A percentile compares a stretch with the other conserved stretches of the same genome.
These are phyloP conservation scores for Xylariaceae sp. DNA, from an alignment of 2,329 filamentous ascomycete genomes.

Conservation along the genomic window DNA sequence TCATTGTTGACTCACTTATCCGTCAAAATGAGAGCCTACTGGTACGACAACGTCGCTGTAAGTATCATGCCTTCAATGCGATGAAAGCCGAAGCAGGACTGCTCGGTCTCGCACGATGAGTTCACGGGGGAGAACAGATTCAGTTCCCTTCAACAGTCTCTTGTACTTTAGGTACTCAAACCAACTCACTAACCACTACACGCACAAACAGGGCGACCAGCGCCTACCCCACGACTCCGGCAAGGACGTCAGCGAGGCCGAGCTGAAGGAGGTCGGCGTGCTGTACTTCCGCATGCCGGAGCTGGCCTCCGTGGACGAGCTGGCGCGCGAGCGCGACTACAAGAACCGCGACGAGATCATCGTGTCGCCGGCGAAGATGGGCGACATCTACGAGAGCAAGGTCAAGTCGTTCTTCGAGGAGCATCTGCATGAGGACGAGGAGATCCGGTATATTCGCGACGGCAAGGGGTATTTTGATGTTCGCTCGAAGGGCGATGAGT, in stretches of 20 bases:
- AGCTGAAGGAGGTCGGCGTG: conserved; percentile 72
- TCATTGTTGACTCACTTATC: not conserved
- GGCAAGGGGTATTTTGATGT: conserved; percentile 94
- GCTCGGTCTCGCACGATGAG: not conserved
- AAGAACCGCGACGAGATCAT: conserved; percentile 92
- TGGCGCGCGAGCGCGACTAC: conserved; percentile 74
- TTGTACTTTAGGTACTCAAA: too few relatives aligned
- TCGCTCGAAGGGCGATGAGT: conserved; percentile 72
- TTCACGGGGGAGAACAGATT: not conserved
- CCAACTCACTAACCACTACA: conserved; percentile 4
- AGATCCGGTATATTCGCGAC: conserved; percentile 90
- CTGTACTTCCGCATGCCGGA: conserved; percentile 66
- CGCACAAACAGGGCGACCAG: conserved; percentile 71
- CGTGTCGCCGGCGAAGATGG: conserved; percentile 81
- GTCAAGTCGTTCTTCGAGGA: conserved; percentile 92
- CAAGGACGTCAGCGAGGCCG: conserved; percentile 56
- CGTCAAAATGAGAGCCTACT: conserved; percentile 51
- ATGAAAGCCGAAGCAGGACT: not conserved
- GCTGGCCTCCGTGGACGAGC: conserved; percentile 61
- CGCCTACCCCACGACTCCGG: conserved; percentile 85
- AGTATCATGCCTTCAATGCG: conserved; percentile 1
- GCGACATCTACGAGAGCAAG: conserved; percentile 83
- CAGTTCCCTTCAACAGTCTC: not conserved
- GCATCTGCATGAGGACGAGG: conserved; percentile 96
- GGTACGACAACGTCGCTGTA: conserved; percentile 45